Percentiles rank a stretch among this genome's conserved stretches.
Conservation (phyloP, 1,139 yeast species). For the Geotrichum restrictum region DNA sequence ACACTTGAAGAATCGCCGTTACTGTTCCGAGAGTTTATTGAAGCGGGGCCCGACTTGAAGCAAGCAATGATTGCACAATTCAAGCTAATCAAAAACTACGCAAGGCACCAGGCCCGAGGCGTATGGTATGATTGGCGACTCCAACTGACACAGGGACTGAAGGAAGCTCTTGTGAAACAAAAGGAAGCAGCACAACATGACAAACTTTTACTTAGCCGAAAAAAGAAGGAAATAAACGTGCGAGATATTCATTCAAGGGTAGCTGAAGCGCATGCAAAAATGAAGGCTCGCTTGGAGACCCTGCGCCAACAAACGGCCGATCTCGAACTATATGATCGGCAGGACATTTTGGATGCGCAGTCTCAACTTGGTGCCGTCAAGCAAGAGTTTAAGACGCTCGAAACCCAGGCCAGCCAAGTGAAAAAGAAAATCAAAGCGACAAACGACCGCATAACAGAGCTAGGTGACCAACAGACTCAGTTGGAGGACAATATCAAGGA, state of each 20-base stretch:
- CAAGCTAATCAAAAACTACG: slow-evolving; percentile 48
- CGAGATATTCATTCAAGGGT: slow-evolving; percentile 3
- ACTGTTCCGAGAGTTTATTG: slow-evolving; percentile 48
- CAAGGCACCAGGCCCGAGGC: slow-evolving; percentile 50
- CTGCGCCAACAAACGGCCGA: slow-evolving; percentile 10
- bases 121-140: slow-evolving; percentile 60
- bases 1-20: slow-evolving; percentile 49
- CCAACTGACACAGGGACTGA: slow-evolving; percentile 46
- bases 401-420: slow-evolving; percentile 1
- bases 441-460: neutral
- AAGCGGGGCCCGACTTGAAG: slow-evolving; percentile 41
- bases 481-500: slow-evolving; percentile 6
- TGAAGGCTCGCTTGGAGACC: slow-evolving; percentile 11
- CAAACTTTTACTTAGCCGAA: slow-evolving; percentile 2
- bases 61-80: slow-evolving; percentile 46
- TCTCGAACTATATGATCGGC: slow-evolving; percentile 6
- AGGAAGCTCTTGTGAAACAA: slow-evolving; percentile 36
- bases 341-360: slow-evolving; percentile 7
- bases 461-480: neutral
- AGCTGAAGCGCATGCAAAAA: slow-evolving; percentile 1
- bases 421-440: neutral
- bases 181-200: slow-evolving; percentile 13
- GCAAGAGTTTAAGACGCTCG: neutral
- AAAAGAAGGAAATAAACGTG: slow-evolving; percentile 2
- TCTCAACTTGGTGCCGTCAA: slow-evolving; percentile 1